Percentiles rank a stretch among this genome's conserved stretches.
Conservation (phyloP, 192 early-diverging fungal species). For the Coemansia sp. region DNA sequence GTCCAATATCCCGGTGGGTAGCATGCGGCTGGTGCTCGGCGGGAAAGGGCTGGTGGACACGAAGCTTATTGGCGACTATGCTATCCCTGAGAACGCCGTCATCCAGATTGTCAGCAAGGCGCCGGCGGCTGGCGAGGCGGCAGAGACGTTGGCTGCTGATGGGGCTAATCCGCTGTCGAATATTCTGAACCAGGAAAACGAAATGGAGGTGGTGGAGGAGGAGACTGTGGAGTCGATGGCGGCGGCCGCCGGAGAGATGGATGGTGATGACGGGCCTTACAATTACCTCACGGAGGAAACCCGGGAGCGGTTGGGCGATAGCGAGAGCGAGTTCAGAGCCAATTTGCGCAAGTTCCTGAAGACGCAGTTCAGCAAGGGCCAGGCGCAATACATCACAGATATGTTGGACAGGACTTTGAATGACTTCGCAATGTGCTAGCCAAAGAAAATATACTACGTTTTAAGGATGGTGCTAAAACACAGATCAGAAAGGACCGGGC, state of each 20-base stretch:
- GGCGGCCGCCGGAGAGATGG: conserved; percentile 2
- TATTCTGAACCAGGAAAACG: conserved; percentile 14
- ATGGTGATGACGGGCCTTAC: conserved; percentile 7
- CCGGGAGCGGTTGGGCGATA: conserved; percentile 26
- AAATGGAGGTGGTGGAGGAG: background rate
- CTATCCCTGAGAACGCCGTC: conserved; percentile 26
- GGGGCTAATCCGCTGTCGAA: conserved; percentile 33
- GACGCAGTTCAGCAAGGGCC: conserved; percentile 21
- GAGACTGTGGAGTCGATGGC: background rate
- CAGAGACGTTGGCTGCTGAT: conserved; percentile 7
- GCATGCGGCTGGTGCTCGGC: conserved; percentile 33
- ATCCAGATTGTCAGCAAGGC: conserved; percentile 47
- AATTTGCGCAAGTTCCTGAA: conserved; percentile 21
- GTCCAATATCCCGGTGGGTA: conserved; percentile 25
- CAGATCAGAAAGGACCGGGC: too few relatives aligned
- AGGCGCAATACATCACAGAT: conserved; percentile 20
- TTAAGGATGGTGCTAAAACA: too few relatives aligned
- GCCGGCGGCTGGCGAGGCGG: background rate
- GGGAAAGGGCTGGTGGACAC: conserved; percentile 47
- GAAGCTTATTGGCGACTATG: conserved; percentile 49
- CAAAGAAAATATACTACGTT: too few relatives aligned
- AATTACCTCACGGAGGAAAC: background rate
- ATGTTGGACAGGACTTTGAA: conserved; percentile 15
- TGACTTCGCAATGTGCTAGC: background rate
- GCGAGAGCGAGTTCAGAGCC: conserved; percentile 36